Conservation (phyloP, 305 asterid species). For the Fraxinus baroniana region DNA sequence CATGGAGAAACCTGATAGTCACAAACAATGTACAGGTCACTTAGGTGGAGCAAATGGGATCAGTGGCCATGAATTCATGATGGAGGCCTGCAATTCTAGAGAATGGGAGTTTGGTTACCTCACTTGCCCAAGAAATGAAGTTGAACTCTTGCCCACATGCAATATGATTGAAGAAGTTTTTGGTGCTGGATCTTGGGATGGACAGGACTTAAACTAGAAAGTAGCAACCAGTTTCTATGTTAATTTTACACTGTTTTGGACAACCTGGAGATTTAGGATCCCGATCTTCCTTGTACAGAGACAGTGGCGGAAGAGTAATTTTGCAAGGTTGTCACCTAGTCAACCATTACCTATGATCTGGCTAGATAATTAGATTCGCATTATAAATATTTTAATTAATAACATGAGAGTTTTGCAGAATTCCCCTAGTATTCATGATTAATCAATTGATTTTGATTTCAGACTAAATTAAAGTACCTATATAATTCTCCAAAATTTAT, state of each 20-base stretch:
- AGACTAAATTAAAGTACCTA: background rate
- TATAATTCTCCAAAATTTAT: background rate
- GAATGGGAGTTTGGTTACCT: conserved; percentile 42
- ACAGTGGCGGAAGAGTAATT: conserved; percentile 7
- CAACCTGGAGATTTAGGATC: background rate
- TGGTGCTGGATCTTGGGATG: conserved; percentile 43
- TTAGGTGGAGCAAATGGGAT: conserved; percentile 13
- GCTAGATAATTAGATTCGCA: background rate
- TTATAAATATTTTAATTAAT: too few relatives aligned
- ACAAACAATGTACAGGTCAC: conserved; percentile 24
- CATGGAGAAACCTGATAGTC: conserved; percentile 15
- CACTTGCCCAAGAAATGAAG: conserved; percentile 29
- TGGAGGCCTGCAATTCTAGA: conserved; percentile 30
- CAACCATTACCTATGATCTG: background rate
- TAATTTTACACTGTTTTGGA: background rate
- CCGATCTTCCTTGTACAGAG: conserved; percentile 21
- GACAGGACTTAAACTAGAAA: conserved; percentile 25
- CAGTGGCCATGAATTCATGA: conserved; percentile 21
- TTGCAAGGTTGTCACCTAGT: background rate
- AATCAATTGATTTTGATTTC: background rate
- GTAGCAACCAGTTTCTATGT: background rate
- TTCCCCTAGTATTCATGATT: background rate
- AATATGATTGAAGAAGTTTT: conserved; percentile 54
- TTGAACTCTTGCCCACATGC: conserved; percentile 43
- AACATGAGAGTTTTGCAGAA: background rate